Percentiles rank a stretch among this genome's conserved stretches.
Conservation (phyloP, 139 green algal species). For the Chlamydomonas eustigma region DNA sequence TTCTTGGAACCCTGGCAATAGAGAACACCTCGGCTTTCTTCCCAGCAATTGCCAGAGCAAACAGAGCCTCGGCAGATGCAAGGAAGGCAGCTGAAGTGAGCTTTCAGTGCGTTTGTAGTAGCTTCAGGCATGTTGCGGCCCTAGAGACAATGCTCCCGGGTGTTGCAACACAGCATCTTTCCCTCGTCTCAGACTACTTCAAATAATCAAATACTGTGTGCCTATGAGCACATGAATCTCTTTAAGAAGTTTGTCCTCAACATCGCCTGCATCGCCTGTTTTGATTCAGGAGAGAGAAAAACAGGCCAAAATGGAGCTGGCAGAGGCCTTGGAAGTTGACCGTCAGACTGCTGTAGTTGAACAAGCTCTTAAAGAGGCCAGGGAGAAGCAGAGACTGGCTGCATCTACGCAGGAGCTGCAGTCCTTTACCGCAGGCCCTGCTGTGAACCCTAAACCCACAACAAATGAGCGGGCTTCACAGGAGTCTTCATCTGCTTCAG, state of each 20-base stretch:
- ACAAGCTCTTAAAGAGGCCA: slow-evolving; percentile 19
- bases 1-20: slow-evolving; percentile 52
- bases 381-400: not conserved
- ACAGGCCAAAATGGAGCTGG: not conserved
- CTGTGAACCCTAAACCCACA: too few species aligned
- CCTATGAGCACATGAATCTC: not conserved
- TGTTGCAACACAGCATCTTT: not conserved
- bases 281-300: not conserved
- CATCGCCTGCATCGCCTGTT: too few species aligned
- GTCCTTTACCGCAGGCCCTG: too few species aligned
- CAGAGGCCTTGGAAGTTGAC: not conserved
- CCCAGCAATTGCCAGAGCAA: slow-evolving; percentile 71
- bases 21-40: slow-evolving; percentile 72
- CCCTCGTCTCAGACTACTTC: not conserved
- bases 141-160: too few species aligned
- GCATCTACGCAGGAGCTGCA: too few species aligned
- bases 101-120: too few species aligned
- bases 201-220: not conserved
- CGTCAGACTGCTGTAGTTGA: slow-evolving; percentile 18
- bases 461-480: too few species aligned
- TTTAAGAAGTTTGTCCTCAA: not conserved
- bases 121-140: too few species aligned
- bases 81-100: not conserved
- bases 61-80: slow-evolving; percentile 49
- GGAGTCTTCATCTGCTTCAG: not conserved